Evolutionary conservation across 179 eudicot species (phyloP), one percentile per base, ranked within the genome.

Genomic region (Amaranthus tricolor): DNA sequence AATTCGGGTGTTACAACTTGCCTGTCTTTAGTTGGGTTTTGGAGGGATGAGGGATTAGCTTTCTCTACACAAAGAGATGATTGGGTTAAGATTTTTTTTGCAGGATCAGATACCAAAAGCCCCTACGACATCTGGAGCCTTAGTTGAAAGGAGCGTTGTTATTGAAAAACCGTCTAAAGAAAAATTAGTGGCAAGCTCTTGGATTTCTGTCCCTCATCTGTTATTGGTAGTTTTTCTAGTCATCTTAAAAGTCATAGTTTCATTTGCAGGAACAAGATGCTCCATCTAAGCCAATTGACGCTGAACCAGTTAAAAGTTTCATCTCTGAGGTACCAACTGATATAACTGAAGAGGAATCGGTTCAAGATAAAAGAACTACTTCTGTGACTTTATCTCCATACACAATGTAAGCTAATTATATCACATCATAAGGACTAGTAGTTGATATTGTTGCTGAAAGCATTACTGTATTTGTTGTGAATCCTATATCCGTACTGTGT

Each of bases 371-470:
- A 74, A 70, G 75, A 72, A 62, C 62, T 51, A 45, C 62, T 61
- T 70, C 80, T 68, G 78, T 83, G 69, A 84, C 90, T 15, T 86
- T 81, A 67, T 92, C 97, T 67, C 96, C 97, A 51, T 89, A 86
- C 76, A 70, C 80, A 15, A 87, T 77, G 97, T 90, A 79, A 89
- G 96, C 77, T 65, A 20, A 73, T 48, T 66, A 60, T 11, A 49
- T 60, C 20, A 9, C 11, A 55, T 21, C 40, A 13, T 59, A 31
- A 31, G 40, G 3, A 31, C 40, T 31, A 31, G 40, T 31, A 31
- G 40, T 31, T 31, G 40, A 59, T 24, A 50, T 52, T 73, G 3
- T 66, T 16, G 8, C 60, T 65, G n/a, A 21, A 21, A 56, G 17
- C 50, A 3, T 51, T 24, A 21, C 21, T 76, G 31, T 48, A 16